These are phyloP conservation scores for Chlorophyllum brunneum DNA, from an alignment of 768 basidiomycete genomes.

Conservation along the genomic window DNA sequence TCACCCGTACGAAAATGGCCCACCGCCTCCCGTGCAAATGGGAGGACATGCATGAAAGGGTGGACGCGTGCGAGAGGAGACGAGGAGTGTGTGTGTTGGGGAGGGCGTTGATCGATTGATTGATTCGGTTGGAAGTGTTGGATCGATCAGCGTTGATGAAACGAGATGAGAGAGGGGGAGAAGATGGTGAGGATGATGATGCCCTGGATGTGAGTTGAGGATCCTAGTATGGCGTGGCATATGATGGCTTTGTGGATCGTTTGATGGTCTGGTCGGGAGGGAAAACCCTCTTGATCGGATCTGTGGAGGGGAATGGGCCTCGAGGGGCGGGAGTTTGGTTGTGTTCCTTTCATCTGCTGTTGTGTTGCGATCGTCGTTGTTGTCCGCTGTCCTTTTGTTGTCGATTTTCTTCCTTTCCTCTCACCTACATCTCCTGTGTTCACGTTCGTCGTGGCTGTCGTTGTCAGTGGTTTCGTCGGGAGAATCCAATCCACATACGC, in stretches of 20 bases:
- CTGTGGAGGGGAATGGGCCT: background rate
- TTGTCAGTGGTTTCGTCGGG: too few relatives aligned
- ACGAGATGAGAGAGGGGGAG: background rate
- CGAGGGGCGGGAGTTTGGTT: too few relatives aligned
- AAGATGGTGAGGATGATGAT: background rate
- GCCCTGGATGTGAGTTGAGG: background rate
- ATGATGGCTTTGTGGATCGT: background rate
- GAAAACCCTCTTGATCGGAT: background rate
- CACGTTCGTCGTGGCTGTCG: background rate
- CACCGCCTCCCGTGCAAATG: slow-evolving; percentile 71
- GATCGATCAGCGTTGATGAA: background rate
- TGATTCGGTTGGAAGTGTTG: background rate
- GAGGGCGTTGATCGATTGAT: background rate
- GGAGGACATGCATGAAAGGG: slow-evolving; percentile 62
- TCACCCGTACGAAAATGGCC: slow-evolving; percentile 71
- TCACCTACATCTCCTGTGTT: slow-evolving; percentile 18
- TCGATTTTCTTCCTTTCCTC: slow-evolving; percentile 8
- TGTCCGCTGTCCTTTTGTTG: slow-evolving; percentile 14
- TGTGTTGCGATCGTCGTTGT: slow-evolving; percentile 15
- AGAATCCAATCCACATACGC: background rate
- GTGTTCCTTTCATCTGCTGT: background rate
- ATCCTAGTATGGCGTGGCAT: background rate
- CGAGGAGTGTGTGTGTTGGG: background rate
- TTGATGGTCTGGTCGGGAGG: too few relatives aligned
- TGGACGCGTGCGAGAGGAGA: background rate